Conservation (phyloP, 139 green algal species). For the Coelastrella sp. region DNA sequence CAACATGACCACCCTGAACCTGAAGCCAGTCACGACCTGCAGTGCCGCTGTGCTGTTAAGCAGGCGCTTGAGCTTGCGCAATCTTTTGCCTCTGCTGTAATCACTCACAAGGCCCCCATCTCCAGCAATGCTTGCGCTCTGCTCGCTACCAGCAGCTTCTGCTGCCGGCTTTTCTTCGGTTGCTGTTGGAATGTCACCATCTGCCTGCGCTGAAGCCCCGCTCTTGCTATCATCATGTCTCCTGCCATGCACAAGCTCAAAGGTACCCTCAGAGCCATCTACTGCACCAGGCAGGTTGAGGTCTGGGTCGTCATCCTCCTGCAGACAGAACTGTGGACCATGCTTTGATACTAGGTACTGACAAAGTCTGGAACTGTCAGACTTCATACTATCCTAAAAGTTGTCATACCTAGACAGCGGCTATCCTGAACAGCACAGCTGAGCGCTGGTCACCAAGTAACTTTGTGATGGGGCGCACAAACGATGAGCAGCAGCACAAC, state of each 20-base stretch:
- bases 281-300: constrained; percentile 37
- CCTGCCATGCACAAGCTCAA: constrained; percentile 16
- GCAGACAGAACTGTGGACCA: constrained; percentile 12
- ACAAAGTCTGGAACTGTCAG: no score
- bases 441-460: no score
- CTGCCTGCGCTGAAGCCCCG: not conserved
- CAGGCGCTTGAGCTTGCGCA: constrained; percentile 40
- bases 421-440: not conserved
- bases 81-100: constrained; percentile 35
- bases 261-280: not conserved
- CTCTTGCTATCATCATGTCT: not conserved
- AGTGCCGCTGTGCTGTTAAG: constrained; percentile 41
- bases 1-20: constrained; percentile 36
- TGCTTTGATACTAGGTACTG: no score
- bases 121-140: not conserved
- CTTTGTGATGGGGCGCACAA: no score
- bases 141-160: not conserved
- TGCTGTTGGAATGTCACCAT: not conserved
- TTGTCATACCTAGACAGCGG: not conserved
- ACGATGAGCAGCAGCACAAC: no score
- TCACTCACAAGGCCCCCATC: constrained; percentile 31
- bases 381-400: no score
- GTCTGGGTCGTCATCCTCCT: constrained; percentile 20
- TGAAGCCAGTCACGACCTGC: constrained; percentile 40
- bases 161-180: not conserved